Evolutionary conservation across 371 early-diverging fungal genomes (phyloP).

Genomic region (Apophysomyces elegans): DNA sequence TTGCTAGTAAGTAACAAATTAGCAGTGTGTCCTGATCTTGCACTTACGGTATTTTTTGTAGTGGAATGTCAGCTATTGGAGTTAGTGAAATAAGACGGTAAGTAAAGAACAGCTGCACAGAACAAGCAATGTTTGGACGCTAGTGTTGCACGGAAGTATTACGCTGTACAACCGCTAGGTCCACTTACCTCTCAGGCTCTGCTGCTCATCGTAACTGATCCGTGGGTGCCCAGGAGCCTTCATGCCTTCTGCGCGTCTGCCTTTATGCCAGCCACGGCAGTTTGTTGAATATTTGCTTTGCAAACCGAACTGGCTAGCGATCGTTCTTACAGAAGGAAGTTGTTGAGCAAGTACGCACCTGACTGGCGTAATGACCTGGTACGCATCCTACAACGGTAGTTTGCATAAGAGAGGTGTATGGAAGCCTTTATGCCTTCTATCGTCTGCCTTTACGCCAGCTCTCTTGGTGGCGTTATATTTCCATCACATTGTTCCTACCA

Average conservation of each 20-base stretch:
- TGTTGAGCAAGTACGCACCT: conserved; percentile 3
- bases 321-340: neutral
- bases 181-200: neutral
- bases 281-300: conserved; percentile 5
- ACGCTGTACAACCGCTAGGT: too few relatives aligned
- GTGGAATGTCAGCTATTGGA: too few relatives aligned
- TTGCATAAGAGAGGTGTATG: neutral
- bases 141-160: too few relatives aligned
- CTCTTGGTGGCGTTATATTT: neutral
- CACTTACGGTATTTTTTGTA: too few relatives aligned
- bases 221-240: conserved; percentile 10
- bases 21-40: too few relatives aligned
- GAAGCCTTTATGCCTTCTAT: conserved; percentile 7
- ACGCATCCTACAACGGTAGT: neutral
- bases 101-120: too few relatives aligned
- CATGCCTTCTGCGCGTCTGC: conserved; percentile 12
- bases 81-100: too few relatives aligned
- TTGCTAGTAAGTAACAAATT: too few relatives aligned
- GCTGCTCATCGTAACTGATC: conserved; percentile 6
- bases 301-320: neutral
- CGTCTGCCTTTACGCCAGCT: conserved; percentile 18
- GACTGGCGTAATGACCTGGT: conserved; percentile 3
- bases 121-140: too few relatives aligned
- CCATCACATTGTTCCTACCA: neutral
- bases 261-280: conserved; percentile 13